Evolutionary conservation across 306 rosid genomes (phyloP).

Genomic region (Ormosia semicastrata): DNA sequence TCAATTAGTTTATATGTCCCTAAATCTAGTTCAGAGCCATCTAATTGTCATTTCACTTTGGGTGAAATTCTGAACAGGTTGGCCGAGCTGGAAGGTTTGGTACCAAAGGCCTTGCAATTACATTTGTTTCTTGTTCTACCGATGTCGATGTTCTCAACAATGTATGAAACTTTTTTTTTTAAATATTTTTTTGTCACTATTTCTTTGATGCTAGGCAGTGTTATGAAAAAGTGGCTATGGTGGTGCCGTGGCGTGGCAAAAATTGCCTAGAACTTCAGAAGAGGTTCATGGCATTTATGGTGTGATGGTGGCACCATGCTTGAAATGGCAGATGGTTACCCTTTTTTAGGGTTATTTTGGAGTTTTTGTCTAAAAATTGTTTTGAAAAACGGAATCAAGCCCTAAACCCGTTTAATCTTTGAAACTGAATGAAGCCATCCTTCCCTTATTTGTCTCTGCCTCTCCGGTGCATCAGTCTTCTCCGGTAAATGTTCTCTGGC

Average conservation of each 20-base stretch:
- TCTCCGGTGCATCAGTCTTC: neutral
- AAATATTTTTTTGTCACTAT: neutral
- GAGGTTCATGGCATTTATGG: neutral
- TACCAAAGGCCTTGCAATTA: constrained; percentile 97
- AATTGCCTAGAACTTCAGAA: neutral
- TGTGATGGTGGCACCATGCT: neutral
- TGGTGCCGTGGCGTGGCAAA: neutral
- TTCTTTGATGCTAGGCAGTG: neutral
- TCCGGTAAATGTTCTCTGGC: neutral
- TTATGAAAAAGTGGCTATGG: neutral
- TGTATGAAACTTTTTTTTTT: constrained; percentile 40
- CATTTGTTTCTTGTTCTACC: constrained; percentile 87
- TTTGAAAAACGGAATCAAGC: neutral
- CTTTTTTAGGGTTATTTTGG: neutral
- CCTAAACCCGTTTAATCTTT: neutral
- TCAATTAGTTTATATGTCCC: neutral
- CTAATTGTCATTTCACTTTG: neutral
- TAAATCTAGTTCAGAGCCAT: neutral
- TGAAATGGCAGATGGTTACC: neutral
- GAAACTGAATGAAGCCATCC: neutral
- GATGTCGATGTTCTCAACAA: constrained; percentile 94
- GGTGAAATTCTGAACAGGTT: constrained; percentile 48
- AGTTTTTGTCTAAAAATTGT: neutral
- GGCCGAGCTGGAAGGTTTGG: constrained; percentile 99
- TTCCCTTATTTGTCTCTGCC: neutral